A percentile compares a stretch with the other conserved stretches of the same genome.
These are phyloP conservation scores for Juncus effusus DNA, from an alignment of 176 grass and related monocot species.

Conservation along the genomic window DNA sequence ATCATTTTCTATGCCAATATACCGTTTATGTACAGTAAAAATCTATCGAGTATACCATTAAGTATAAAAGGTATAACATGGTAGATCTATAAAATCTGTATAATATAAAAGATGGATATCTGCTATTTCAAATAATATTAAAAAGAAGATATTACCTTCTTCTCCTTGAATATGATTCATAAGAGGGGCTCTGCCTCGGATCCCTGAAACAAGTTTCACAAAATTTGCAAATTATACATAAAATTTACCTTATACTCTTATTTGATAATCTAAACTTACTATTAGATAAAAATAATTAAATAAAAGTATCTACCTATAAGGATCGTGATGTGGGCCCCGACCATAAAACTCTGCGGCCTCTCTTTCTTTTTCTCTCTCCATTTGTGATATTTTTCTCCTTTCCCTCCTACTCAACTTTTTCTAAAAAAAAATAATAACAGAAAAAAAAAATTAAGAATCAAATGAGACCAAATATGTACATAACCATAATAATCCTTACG, in stretches of 20 bases:
- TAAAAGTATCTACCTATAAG: conserved; percentile 58
- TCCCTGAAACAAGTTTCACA: conserved; percentile 51
- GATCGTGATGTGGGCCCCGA: conserved; percentile 73
- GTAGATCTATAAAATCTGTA: too few relatives aligned
- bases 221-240: conserved; percentile 4
- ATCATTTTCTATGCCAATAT: too few relatives aligned
- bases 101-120: too few relatives aligned
- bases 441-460: not conserved
- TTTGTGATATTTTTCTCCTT: conserved; percentile 93
- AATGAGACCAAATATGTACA: too few relatives aligned
- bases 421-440: conserved; percentile 28
- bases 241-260: not conserved
- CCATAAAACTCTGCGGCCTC: conserved; percentile 58
- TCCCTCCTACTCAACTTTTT: conserved; percentile 95
- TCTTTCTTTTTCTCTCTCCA: conserved; percentile 84
- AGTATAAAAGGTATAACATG: too few relatives aligned
- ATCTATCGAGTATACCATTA: too few relatives aligned
- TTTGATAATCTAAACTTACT: too few relatives aligned
- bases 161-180: conserved; percentile 87
- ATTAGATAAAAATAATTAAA: conserved; percentile 10
- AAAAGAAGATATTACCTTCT: conserved; percentile 49
- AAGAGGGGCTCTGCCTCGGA: conserved; percentile 81
- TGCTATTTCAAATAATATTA: too few relatives aligned
- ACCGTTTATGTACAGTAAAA: too few relatives aligned
- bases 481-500: conserved; percentile 30